Percentiles rank a stretch among this genome's conserved stretches.
Evolutionary conservation across 2,329 filamentous ascomycete genomes (phyloP).

Genomic region (Aspergillus sp.): DNA sequence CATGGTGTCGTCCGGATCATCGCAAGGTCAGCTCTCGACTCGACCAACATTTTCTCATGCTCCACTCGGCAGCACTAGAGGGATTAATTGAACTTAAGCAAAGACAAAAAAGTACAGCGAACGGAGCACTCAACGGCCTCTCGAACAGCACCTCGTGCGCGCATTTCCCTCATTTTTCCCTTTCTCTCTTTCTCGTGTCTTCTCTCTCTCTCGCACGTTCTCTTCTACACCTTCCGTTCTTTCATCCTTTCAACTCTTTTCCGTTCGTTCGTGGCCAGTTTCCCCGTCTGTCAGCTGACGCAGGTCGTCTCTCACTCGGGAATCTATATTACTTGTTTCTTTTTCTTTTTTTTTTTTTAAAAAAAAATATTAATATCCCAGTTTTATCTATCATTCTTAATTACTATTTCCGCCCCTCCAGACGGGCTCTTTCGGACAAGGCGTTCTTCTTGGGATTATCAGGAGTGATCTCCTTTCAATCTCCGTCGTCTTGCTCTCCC

Average conservation of each 20-base stretch:
- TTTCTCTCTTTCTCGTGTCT: constrained; percentile 1
- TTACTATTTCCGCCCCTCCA: background rate
- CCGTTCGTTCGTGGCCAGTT: background rate
- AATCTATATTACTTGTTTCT: too few species aligned
- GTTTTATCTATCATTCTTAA: background rate
- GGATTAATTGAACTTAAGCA: background rate
- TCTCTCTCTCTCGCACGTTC: background rate
- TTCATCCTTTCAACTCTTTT: constrained; percentile 1
- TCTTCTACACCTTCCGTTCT: constrained; percentile 2
- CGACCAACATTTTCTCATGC: background rate
- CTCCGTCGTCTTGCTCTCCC: background rate
- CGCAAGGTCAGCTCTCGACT: too few species aligned
- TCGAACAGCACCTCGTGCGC: background rate
- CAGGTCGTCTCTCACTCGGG: background rate
- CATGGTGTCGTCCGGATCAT: too few species aligned
- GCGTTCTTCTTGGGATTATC: background rate
- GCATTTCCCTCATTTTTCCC: background rate
- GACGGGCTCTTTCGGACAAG: background rate
- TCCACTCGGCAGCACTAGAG: background rate
- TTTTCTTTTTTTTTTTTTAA: too few species aligned
- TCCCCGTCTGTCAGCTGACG: background rate
- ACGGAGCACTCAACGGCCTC: too few species aligned
- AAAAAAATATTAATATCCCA: too few species aligned
- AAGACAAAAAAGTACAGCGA: too few species aligned
- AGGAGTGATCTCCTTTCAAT: background rate